phyloP scores from a whole-genome alignment of 2,329 filamentous ascomycete species.

The Emergomyces africanus region DNA sequence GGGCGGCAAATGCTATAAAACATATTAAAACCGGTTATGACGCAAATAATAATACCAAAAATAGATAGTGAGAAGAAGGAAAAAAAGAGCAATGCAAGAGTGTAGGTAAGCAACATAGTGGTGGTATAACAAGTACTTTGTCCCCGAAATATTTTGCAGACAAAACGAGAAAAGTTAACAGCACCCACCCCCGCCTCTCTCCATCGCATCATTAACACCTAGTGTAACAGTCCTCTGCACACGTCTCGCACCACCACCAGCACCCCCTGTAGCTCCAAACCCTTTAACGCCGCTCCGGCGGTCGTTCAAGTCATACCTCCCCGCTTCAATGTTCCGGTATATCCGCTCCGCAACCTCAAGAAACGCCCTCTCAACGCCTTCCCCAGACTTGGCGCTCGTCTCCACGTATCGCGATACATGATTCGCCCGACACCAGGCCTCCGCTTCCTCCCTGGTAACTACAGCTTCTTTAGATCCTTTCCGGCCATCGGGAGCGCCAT shows the following conservation, averaged over 20 bases:
- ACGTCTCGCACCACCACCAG: conserved; percentile 16
- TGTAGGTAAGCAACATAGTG: neutral
- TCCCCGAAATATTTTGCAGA: neutral
- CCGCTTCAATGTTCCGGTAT: conserved; percentile 91
- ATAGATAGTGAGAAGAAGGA: too few relatives aligned
- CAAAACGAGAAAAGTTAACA: conserved; percentile 18
- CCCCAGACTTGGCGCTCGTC: conserved; percentile 89
- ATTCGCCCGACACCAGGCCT: conserved; percentile 77
- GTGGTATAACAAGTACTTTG: neutral
- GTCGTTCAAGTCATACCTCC: conserved; percentile 89
- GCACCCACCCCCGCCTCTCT: conserved; percentile 24
- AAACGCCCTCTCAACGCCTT: conserved; percentile 88
- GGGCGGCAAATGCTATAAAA: too few relatives aligned
- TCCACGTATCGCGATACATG: conserved; percentile 89
- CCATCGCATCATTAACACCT: conserved; percentile 36
- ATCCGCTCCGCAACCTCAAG: conserved; percentile 89
- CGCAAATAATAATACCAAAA: neutral
- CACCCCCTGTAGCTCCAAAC: conserved; percentile 29
- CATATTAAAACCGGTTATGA: neutral
- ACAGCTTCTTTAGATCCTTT: conserved; percentile 23
- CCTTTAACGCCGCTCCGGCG: conserved; percentile 80
- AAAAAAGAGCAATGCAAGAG: too few relatives aligned
- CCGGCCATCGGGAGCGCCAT: conserved; percentile 12
- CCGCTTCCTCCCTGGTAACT: conserved; percentile 69
- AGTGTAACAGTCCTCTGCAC: conserved; percentile 31